Evolutionary conservation across 257 asterid species (phyloP).

Genomic region (Ilex aquifolium): DNA sequence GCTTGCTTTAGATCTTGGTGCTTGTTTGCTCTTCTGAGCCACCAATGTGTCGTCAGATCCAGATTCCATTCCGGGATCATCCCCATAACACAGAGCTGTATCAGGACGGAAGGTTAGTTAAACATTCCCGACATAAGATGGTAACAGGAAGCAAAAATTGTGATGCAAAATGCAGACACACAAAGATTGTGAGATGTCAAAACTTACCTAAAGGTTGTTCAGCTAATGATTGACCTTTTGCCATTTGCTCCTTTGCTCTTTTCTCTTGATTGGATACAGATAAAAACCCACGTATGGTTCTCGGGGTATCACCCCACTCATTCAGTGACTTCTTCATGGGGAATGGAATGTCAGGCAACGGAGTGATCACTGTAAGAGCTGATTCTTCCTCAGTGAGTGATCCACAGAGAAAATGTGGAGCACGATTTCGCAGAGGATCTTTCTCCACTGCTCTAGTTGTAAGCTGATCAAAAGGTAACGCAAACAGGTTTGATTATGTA

Average conservation of each 20-base stretch:
- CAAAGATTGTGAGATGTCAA: not conserved
- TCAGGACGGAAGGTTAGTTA: not conserved
- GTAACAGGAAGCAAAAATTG: not conserved
- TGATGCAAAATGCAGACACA: not conserved
- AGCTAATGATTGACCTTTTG: constrained; percentile 8
- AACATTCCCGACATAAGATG: not conserved
- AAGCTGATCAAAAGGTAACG: constrained; percentile 34
- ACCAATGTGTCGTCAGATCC: constrained; percentile 11
- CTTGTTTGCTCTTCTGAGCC: constrained; percentile 13
- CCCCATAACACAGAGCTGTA: constrained; percentile 28
- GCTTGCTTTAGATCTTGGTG: constrained; percentile 15
- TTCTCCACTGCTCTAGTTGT: constrained; percentile 47
- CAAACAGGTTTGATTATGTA: not conserved
- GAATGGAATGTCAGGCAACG: constrained; percentile 34
- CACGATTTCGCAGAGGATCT: constrained; percentile 55
- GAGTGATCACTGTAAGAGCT: constrained; percentile 42
- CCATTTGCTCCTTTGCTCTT: constrained; percentile 20
- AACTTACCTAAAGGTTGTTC: constrained; percentile 26
- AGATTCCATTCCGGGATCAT: constrained; percentile 19
- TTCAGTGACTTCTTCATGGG: constrained; percentile 23
- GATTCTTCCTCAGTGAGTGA: constrained; percentile 59
- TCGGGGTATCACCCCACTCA: constrained; percentile 28
- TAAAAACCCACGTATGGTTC: constrained; percentile 36
- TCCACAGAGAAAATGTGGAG: constrained; percentile 71
- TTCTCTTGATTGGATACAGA: constrained; percentile 29